Evolutionary conservation across 176 grass and related monocot species (phyloP).

Genomic region (Eragrostis curvula): DNA sequence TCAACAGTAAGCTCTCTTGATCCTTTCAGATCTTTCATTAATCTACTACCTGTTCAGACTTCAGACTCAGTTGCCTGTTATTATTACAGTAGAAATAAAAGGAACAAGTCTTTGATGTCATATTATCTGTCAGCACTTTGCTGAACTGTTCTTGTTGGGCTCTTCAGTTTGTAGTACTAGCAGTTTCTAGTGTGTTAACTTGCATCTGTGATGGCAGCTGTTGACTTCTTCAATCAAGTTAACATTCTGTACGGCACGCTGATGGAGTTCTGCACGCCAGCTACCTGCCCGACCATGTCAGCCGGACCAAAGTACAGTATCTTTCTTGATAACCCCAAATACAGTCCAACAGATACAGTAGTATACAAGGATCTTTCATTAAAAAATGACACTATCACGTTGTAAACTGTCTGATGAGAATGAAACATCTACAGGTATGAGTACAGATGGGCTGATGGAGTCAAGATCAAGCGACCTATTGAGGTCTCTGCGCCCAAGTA

Average conservation of each 20-base stretch:
- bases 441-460: constrained; percentile 95
- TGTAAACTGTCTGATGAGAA: constrained; percentile 6
- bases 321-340: neutral
- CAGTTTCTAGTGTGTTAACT: neutral
- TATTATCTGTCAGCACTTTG: neutral
- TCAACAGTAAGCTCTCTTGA: constrained; percentile 67
- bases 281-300: constrained; percentile 89
- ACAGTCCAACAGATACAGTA: neutral
- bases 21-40: neutral
- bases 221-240: constrained; percentile 98
- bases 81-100: neutral
- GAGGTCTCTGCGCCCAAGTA: constrained; percentile 90
- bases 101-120: neutral
- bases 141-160: neutral
- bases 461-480: constrained; percentile 85
- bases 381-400: neutral
- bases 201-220: constrained; percentile 56
- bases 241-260: constrained; percentile 87
- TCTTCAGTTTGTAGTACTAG: neutral
- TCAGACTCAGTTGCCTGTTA: neutral
- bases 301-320: constrained; percentile 79
- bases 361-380: neutral
- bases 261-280: constrained; percentile 87
- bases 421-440: constrained; percentile 61
- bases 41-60: neutral